Conservation (phyloP, 2,329 filamentous ascomycete genomes). For the Epichloe hybrida region DNA sequence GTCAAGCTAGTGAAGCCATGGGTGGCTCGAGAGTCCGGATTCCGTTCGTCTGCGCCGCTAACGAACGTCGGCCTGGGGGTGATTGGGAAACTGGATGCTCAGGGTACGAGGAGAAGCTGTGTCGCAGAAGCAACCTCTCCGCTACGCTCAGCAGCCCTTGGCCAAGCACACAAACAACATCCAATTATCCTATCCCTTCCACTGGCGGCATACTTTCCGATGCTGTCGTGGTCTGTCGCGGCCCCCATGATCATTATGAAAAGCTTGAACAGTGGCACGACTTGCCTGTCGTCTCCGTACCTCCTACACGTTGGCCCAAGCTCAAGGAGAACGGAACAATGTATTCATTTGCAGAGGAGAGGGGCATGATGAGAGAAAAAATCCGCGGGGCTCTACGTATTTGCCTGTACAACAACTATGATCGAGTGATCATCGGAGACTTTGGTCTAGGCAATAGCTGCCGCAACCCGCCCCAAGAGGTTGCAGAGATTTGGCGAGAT, state of each 20-base stretch:
- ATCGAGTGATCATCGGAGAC: constrained; percentile 46
- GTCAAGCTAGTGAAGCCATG: constrained; percentile 19
- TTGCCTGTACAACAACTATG: constrained; percentile 46
- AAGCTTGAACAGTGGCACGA: constrained; percentile 40
- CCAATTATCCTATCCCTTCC: constrained; percentile 59
- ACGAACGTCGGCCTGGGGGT: constrained; percentile 64
- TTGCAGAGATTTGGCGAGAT: constrained; percentile 54
- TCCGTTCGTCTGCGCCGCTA: constrained; percentile 59
- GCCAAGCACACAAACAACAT: constrained; percentile 27
- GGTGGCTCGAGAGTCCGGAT: constrained; percentile 29
- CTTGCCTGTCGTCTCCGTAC: constrained; percentile 60
- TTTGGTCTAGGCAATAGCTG: constrained; percentile 52
- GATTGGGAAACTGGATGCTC: constrained; percentile 57
- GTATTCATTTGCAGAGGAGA: constrained; percentile 60
- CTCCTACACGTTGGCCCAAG: constrained; percentile 60
- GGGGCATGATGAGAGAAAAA: constrained; percentile 59
- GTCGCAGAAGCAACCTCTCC: constrained; percentile 59
- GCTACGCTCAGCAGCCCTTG: constrained; percentile 52
- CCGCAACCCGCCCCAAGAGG: constrained; percentile 50
- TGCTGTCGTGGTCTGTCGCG: constrained; percentile 59
- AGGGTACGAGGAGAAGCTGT: constrained; percentile 51
- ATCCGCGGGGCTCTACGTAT: constrained; percentile 59
- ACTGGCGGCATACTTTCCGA: constrained; percentile 58
- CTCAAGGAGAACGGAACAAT: constrained; percentile 51
- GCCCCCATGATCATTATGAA: constrained; percentile 52